Base-by-base conservation (phyloP, 2,329 filamentous ascomycete species). In the Talaromyces sp. region DNA sequence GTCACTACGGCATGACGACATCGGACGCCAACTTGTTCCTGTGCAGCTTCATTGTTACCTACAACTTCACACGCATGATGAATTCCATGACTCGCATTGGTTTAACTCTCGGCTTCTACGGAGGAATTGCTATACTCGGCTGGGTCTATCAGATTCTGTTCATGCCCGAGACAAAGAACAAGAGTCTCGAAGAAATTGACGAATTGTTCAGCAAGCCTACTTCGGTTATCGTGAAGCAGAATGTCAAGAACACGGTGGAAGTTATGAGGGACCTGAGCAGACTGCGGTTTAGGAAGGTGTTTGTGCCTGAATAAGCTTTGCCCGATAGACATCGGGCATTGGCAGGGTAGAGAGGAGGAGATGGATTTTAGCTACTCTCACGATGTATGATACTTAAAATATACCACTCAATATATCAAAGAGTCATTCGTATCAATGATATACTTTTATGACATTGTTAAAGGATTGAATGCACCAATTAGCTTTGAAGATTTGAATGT, bases 111-210 rank as follows among this genome's bases (percentile, higher is more conserved):
- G 88, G 88, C 2, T 91, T 91, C 75, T 91, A 90, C 71, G 88
- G 88, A 4, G 88, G 88, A 17, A 90, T 91, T 59, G 88, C 88
- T 0, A 81, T 88, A 0, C 10, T 91, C 0, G 88, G 87, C 13
- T 89, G 87, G 83, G 77, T 89, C 66, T 91, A 90, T 73, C 88
- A 91, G 75, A 78, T 90, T 54, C 71, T 90, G 56, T 91, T 90
- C 75, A 91, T 91, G 88, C 88, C 87, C 0, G 87, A 90, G 78
- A 90, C 88, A 2, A 90, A 90, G 79, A 84, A 87, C 71, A 83
- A 82, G 72, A 84, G 84, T 1, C 81, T 91, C 0, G 88, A 91
- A 74, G 88, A 91, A 73, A 90, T 91, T 62, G 88, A 91, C 63
- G 76, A 85, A 42, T 77, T 90, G 22, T 90, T 90, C 71, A 80